phyloP scores from a whole-genome alignment of 2,329 filamentous ascomycete species.

The Pyrenophora seminiperda region DNA sequence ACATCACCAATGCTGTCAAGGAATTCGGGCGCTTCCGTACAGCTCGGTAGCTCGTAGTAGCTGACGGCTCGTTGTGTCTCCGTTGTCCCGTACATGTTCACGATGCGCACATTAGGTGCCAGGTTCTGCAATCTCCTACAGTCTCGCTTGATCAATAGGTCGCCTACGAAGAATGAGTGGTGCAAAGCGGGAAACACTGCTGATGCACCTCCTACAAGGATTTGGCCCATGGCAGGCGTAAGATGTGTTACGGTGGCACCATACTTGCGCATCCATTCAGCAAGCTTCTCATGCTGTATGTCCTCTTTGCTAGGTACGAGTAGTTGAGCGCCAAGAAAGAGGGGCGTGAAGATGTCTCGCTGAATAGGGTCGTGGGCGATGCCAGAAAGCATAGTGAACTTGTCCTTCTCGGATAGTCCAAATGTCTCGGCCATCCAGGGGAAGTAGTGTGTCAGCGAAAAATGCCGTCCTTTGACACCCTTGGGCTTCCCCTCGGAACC shows the following conservation, averaged over 20 bases:
- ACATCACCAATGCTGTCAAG: conserved; percentile 72
- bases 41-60: conserved; percentile 77
- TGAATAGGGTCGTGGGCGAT: conserved; percentile 74
- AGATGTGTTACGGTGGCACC: conserved; percentile 81
- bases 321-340: conserved; percentile 82
- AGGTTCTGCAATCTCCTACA: conserved; percentile 76
- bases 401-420: conserved; percentile 70
- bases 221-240: conserved; percentile 96
- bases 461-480: conserved; percentile 87
- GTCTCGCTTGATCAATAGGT: conserved; percentile 84
- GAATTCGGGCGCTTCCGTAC: conserved; percentile 65
- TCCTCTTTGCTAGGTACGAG: conserved; percentile 80
- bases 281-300: conserved; percentile 83
- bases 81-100: conserved; percentile 89
- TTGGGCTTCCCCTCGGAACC: conserved; percentile 82
- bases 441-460: conserved; percentile 82
- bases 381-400: conserved; percentile 82
- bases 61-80: conserved; percentile 82
- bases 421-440: conserved; percentile 92
- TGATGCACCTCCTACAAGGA: conserved; percentile 82
- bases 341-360: conserved; percentile 83
- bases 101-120: conserved; percentile 73
- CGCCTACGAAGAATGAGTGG: conserved; percentile 87
- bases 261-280: conserved; percentile 84
- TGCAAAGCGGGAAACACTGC: conserved; percentile 78